Evolutionary conservation across 228 moss, liverwort and hornwort genomes (phyloP), one percentile per base, ranked within the genome.

Genomic region (Sphagnum magellanicum): DNA sequence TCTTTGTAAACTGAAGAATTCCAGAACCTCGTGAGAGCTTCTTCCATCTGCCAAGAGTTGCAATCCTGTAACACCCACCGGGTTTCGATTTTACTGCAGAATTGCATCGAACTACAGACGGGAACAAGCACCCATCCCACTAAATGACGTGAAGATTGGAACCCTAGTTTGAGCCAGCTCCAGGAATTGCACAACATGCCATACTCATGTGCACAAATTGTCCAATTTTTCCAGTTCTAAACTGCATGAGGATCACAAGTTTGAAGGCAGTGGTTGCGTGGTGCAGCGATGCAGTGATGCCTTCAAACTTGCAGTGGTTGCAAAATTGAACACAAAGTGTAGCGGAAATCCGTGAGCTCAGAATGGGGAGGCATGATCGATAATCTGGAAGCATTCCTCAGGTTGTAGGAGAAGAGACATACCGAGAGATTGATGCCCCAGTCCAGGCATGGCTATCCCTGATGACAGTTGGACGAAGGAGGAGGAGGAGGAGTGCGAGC

Each of bases 371-470:
- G 32, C 32, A 3, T 32, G 32, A 32, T 32, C 32, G 32, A 32
- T 32, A 32, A 32, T 32, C 32, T 32, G 14, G 58, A 58, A 9
- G 58, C 58, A 9, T 58, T 58, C 10, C 58, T 14, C 10, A 58
- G 58, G 14, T 58, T 9, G 3, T 9, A 47, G 10, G 5, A 6
- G 9, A 16, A 32, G 32, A 48, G 17, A 16, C 51, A 50, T 14
- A 84, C 84, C 84, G 75, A 66, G 81, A 51, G 74, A 64, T 66
- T 78, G 68, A 55, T 77, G 61, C 15, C 73, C 68, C 59, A 71
- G 66, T 62, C 68, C 70, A 67, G 60, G 5, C 53, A 68, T 74
- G 52, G 60, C 68, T 16, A 72, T 67, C 53, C 75, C 75, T 73
- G 70, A 61, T 12, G 73, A 60, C 60, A 51, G 5, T n/a, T 51